Evolutionary conservation across 495 filamentous ascomycete genomes (phyloP).

Genomic region (Aspergillus panamensis): DNA sequence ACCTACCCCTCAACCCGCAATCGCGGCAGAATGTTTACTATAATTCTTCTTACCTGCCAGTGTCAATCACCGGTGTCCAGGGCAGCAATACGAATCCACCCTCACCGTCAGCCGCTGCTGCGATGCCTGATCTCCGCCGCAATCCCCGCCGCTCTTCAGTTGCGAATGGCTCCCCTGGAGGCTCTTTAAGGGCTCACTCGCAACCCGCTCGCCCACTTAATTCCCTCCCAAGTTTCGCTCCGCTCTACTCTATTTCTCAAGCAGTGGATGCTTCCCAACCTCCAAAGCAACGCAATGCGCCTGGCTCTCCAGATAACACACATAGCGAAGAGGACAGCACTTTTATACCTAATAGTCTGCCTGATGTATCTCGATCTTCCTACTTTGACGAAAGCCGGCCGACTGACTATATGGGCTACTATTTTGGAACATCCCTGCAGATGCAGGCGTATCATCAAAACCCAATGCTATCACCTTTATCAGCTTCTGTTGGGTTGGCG

Average conservation of each 20-base stretch:
- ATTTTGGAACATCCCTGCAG: constrained; percentile 56
- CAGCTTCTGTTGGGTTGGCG: constrained; percentile 46
- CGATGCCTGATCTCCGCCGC: constrained; percentile 54
- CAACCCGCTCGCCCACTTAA: constrained; percentile 58
- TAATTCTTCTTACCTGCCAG: constrained; percentile 46
- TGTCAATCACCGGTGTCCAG: constrained; percentile 41
- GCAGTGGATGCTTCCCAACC: constrained; percentile 35
- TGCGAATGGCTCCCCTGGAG: constrained; percentile 49
- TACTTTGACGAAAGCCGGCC: constrained; percentile 46
- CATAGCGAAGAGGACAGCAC: constrained; percentile 42
- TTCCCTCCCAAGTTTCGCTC: constrained; percentile 37
- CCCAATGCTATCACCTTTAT: constrained; percentile 41
- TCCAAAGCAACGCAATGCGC: constrained; percentile 30
- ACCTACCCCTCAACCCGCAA: constrained; percentile 47
- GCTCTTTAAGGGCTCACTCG: constrained; percentile 59
- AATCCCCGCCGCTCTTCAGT: constrained; percentile 55
- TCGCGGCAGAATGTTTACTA: constrained; percentile 47
- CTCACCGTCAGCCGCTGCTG: constrained; percentile 54
- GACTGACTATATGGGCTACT: constrained; percentile 65
- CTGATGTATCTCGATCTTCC: constrained; percentile 36
- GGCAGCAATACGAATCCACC: constrained; percentile 58
- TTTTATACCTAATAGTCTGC: constrained; percentile 41
- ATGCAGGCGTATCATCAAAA: constrained; percentile 48
- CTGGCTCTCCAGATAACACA: constrained; percentile 35
- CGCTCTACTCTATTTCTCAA: constrained; percentile 39